These are phyloP conservation scores for Aurifilum marmelostoma DNA, from an alignment of 2,329 filamentous ascomycete genomes.

Conservation along the genomic window DNA sequence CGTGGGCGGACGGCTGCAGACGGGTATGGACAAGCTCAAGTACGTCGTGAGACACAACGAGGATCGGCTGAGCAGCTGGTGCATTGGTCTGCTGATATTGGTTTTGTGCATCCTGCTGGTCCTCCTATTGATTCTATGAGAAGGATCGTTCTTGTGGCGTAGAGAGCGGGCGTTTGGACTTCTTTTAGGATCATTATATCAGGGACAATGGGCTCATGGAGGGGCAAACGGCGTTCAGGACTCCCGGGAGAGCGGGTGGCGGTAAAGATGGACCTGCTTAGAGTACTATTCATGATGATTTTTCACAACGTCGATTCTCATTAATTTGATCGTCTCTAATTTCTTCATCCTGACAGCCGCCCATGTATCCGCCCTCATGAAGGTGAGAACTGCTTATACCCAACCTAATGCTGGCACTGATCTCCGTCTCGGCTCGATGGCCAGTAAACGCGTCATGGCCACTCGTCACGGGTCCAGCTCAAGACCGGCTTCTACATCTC, in stretches of 20 bases:
- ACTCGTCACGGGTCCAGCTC: background rate
- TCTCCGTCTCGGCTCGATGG: background rate
- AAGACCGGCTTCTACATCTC: background rate
- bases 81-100: constrained; percentile 85
- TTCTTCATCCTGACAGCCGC: background rate
- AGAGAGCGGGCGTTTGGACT: constrained; percentile 12
- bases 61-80: constrained; percentile 85
- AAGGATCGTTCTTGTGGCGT: background rate
- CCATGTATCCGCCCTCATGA: background rate
- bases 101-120: constrained; percentile 86
- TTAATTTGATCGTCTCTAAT: background rate
- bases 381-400: background rate
- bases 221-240: background rate
- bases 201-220: background rate
- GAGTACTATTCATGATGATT: background rate
- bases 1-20: constrained; percentile 83
- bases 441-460: background rate
- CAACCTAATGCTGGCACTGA: background rate
- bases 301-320: background rate
- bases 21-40: constrained; percentile 82
- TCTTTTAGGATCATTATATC: background rate
- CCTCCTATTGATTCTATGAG: constrained; percentile 66
- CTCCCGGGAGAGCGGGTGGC: background rate
- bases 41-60: constrained; percentile 88
- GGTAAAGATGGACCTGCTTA: background rate